Evolutionary conservation across 176 grass and related monocot species (phyloP).

Genomic region (Secale cereale): DNA sequence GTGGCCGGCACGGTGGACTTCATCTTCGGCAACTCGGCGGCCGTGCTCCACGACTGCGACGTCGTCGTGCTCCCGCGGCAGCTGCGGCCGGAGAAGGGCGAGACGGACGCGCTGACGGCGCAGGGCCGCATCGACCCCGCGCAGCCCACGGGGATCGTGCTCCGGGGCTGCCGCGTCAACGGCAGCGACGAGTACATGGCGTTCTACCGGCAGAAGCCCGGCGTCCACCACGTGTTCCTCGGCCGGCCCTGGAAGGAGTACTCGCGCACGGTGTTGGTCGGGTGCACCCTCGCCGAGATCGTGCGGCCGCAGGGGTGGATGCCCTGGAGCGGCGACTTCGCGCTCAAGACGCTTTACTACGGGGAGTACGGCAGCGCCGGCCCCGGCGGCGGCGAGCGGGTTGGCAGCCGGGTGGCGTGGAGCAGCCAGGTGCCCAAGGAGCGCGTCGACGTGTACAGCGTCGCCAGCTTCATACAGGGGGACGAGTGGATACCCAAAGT

Average conservation of each 20-base stretch:
- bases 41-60: constrained; percentile 55
- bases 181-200: constrained; percentile 90
- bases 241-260: constrained; percentile 94
- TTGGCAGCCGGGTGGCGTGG: constrained; percentile 63
- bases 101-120: constrained; percentile 75
- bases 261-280: constrained; percentile 75
- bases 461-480: constrained; percentile 81
- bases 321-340: constrained; percentile 75
- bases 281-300: constrained; percentile 61
- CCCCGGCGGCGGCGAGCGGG: constrained; percentile 28
- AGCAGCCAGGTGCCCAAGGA: constrained; percentile 72
- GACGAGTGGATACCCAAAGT: constrained; percentile 72
- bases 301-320: constrained; percentile 79
- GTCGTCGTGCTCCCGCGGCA: constrained; percentile 64
- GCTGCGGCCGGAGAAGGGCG: constrained; percentile 63
- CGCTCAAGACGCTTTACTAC: constrained; percentile 81
- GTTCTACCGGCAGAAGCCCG: constrained; percentile 40
- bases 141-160: constrained; percentile 86
- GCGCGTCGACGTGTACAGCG: constrained; percentile 64
- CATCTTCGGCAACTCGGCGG: constrained; percentile 88
- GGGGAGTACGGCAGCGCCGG: constrained; percentile 72
- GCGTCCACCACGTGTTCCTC: constrained; percentile 64
- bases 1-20: constrained; percentile 95
- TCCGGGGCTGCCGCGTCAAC: constrained; percentile 63
- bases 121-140: constrained; percentile 92